A percentile compares a stretch with the other conserved stretches of the same genome.
Conservation (phyloP, 805 yeast species). For the Starmerella gropengiesseri region DNA sequence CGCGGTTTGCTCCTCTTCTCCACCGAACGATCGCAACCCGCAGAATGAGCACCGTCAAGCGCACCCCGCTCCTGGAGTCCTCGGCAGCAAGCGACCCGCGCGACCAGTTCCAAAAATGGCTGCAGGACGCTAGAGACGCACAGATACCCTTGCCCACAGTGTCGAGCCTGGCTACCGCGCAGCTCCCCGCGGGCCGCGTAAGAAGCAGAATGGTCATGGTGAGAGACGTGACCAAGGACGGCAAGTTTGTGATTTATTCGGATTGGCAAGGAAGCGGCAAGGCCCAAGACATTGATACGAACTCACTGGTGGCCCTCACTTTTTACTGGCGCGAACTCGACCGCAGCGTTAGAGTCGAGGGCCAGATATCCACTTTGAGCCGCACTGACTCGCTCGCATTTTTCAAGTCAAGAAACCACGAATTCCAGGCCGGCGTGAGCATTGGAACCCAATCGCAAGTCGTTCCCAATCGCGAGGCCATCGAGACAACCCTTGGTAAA, state of each 20-base stretch:
- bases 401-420: conserved; percentile 78
- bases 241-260: conserved; percentile 68
- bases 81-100: conserved; percentile 30
- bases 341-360: conserved; percentile 90
- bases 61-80: not conserved
- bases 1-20: not conserved
- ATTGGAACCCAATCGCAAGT: conserved; percentile 74
- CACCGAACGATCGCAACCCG: not conserved
- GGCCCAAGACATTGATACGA: conserved; percentile 53
- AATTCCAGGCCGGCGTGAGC: conserved; percentile 91
- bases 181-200: conserved; percentile 76
- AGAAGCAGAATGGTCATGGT: conserved; percentile 73
- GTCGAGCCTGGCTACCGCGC: conserved; percentile 72
- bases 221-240: conserved; percentile 74
- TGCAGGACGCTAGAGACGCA: conserved; percentile 52
- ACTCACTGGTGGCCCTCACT: conserved; percentile 68
- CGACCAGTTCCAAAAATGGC: conserved; percentile 72
- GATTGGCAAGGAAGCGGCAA: conserved; percentile 84
- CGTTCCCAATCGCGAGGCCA: conserved; percentile 47
- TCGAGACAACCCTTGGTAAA: conserved; percentile 41
- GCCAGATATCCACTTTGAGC: conserved; percentile 57
- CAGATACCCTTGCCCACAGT: conserved; percentile 66
- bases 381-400: conserved; percentile 64
- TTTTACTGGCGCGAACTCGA: conserved; percentile 87
- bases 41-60: not conserved